These are phyloP conservation scores for Fusarium sp. DNA, from an alignment of 2,329 filamentous ascomycete genomes.

Conservation along the genomic window DNA sequence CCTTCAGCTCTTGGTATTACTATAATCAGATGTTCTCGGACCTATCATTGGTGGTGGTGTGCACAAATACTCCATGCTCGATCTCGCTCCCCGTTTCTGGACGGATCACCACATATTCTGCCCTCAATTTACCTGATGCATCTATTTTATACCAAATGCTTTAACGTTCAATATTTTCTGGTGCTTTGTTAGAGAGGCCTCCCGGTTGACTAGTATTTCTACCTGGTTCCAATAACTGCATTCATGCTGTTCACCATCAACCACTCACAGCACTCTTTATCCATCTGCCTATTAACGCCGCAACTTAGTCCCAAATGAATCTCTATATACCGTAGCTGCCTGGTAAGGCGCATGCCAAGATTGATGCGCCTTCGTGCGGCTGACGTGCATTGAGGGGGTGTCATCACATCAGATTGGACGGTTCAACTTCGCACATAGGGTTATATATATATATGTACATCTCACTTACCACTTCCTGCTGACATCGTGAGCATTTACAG, in stretches of 20 bases:
- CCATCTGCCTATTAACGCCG: constrained; percentile 50
- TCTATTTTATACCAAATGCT: no score
- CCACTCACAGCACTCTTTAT: constrained; percentile 53
- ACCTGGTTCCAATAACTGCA: neutral
- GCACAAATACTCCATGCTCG: no score
- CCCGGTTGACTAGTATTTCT: neutral
- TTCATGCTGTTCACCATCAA: neutral
- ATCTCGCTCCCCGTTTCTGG: no score
- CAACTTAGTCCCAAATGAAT: neutral
- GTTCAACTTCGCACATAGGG: neutral
- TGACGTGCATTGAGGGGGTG: constrained; percentile 5
- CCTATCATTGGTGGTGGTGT: no score
- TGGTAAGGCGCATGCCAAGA: constrained; percentile 10
- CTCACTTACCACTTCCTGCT: constrained; percentile 3
- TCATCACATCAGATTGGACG: constrained; percentile 1
- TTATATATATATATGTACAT: constrained; percentile 7
- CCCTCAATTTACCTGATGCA: no score
- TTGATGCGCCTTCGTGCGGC: constrained; percentile 1
- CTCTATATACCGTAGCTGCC: constrained; percentile 16
- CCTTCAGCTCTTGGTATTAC: no score
- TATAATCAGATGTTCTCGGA: no score
- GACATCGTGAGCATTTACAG: neutral
- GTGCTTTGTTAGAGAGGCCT: neutral
- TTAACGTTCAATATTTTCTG: no score
- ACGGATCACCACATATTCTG: no score